Evolutionary conservation across 2,329 filamentous ascomycete species (phyloP).

Genomic region (Clonostachys solani): DNA sequence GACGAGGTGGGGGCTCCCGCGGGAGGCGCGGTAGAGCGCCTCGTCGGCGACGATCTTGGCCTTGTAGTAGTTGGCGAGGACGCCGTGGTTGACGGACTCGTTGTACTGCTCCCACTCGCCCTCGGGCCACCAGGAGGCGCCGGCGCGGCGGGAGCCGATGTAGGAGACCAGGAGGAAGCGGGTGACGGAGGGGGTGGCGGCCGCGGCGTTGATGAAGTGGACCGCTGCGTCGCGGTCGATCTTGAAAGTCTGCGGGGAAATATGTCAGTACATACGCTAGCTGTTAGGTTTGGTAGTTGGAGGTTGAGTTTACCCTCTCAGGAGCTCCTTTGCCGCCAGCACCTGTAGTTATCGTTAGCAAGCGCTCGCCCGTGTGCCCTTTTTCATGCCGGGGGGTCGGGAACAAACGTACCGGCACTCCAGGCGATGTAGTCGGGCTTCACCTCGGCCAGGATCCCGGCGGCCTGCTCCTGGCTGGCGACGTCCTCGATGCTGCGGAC

Average conservation of each 20-base stretch:
- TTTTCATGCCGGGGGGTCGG: background rate
- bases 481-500: constrained; percentile 70
- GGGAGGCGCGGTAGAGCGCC: constrained; percentile 43
- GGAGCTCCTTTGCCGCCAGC: constrained; percentile 57
- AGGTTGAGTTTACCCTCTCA: constrained; percentile 28
- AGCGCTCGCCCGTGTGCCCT: background rate
- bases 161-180: constrained; percentile 65
- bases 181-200: constrained; percentile 45
- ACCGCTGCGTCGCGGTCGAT: constrained; percentile 62
- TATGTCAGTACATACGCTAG: background rate
- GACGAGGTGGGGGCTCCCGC: constrained; percentile 33
- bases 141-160: constrained; percentile 43
- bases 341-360: constrained; percentile 24
- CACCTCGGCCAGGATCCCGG: constrained; percentile 55
- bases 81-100: constrained; percentile 27
- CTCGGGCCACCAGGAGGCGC: constrained; percentile 52
- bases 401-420: constrained; percentile 52
- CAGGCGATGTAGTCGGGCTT: constrained; percentile 64
- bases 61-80: constrained; percentile 49
- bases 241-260: constrained; percentile 39
- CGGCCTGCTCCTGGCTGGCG: constrained; percentile 56
- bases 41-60: constrained; percentile 60
- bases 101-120: constrained; percentile 43
- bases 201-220: constrained; percentile 56
- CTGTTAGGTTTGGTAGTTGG: constrained; percentile 1